Base-by-base conservation (phyloP, 331 rosid species). In the Stylosanthes scabra region DNA sequence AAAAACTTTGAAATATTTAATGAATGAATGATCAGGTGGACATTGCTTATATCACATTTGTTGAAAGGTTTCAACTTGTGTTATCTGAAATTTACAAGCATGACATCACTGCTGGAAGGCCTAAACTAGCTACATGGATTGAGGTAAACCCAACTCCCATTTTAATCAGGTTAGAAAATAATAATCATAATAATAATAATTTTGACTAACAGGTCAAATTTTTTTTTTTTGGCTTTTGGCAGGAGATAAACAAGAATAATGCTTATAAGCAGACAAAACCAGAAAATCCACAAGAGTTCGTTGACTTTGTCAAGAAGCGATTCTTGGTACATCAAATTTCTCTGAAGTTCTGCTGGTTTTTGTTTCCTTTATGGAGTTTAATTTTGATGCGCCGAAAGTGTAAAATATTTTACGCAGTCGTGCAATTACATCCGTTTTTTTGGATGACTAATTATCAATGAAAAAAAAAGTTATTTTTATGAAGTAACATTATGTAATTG, bases 61-160 rank as follows among this genome's bases (percentile, higher is more conserved):
- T 89, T 78, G 94, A 89, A 75, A 81, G 85, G 44, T 83, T 82
- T 59, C 83, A 66, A 25, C 14, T 61, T 56, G 76, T 68, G 75
- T 86, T 84, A 49, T 68, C 74, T 0, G 89, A 76, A 45, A 60
- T 14, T 31, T 67, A 27, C 47, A 81, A 89, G 71, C 15, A 76
- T 68, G 84, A 86, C 52, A 71, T 86, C 73, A 73, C 85, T 4
- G 57, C 73, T 54, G 86, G 94, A 62, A 86, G 91, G 76, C 89
- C 94, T 12, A 81, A 81, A 74, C 83, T 84, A 52, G 81, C 85
- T n/a, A 68, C 81, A 55, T 89, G 84, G 83, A 66, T 84, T 13
- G 84, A 86, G 89, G 94, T 84, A 80, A 16, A 29, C n/a, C 42
- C 11, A 14, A 15, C 14, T 29, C 15, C 2, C 8, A 4, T 13